phyloP scores from a whole-genome alignment of 257 asterid genomes.

The Cinchona pubescens region DNA sequence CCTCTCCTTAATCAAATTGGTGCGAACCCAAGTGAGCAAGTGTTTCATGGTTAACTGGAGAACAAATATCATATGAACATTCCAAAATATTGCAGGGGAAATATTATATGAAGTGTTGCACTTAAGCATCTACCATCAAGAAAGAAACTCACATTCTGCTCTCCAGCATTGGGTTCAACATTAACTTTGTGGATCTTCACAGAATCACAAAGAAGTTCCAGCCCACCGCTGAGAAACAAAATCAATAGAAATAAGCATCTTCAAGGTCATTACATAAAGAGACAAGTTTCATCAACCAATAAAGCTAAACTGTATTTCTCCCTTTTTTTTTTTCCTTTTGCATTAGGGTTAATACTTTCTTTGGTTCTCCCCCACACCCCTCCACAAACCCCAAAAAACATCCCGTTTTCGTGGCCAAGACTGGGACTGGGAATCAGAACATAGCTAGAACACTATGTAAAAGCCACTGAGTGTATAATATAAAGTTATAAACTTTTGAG shows the following conservation, averaged over 20 bases:
- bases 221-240: constrained; percentile 65
- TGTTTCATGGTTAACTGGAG: constrained; percentile 70
- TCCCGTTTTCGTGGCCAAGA: neutral
- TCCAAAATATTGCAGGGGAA: constrained; percentile 2
- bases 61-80: constrained; percentile 10
- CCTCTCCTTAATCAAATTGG: constrained; percentile 92
- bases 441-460: neutral
- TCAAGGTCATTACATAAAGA: neutral
- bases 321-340: no score
- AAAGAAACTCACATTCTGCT: constrained; percentile 48
- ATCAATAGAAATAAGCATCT: constrained; percentile 13
- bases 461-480: neutral
- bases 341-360: neutral
- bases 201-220: constrained; percentile 89
- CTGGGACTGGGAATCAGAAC: no score
- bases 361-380: no score
- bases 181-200: constrained; percentile 72
- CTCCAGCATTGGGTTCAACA: constrained; percentile 57
- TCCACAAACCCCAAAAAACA: no score
- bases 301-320: neutral
- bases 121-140: neutral
- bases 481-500: neutral
- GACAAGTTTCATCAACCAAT: neutral
- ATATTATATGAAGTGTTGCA: neutral
- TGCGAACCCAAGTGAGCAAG: constrained; percentile 81